These are phyloP conservation scores for Gymnopilus junonius DNA, from an alignment of 768 basidiomycete species.

Conservation along the genomic window DNA sequence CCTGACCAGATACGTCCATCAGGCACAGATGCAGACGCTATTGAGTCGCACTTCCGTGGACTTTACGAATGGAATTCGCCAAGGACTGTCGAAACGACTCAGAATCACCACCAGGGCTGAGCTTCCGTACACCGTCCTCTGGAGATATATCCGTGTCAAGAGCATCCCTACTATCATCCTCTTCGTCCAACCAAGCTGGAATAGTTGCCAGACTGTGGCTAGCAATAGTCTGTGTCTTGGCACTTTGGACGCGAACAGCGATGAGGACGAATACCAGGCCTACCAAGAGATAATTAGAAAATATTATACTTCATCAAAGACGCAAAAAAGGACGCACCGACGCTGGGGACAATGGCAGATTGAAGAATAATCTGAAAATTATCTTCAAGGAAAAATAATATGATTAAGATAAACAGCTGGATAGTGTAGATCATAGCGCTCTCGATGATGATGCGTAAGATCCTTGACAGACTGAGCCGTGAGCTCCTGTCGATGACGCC, in stretches of 20 bases:
- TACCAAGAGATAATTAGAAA: neutral
- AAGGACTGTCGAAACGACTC: slow-evolving; percentile 8
- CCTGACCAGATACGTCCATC: neutral
- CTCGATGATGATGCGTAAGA: slow-evolving; percentile 22
- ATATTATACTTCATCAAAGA: neutral
- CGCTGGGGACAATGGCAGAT: slow-evolving; percentile 26
- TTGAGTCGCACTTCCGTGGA: slow-evolving; percentile 3
- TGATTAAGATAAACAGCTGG: slow-evolving; percentile 26
- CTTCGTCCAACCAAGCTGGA: slow-evolving; percentile 15
- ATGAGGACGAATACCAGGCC: slow-evolving; percentile 28
- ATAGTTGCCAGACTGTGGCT: slow-evolving; percentile 13
- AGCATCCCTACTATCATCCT: slow-evolving; percentile 10
- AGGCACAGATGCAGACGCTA: neutral
- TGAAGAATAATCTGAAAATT: slow-evolving; percentile 24
- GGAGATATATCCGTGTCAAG: slow-evolving; percentile 1
- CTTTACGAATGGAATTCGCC: slow-evolving; percentile 2
- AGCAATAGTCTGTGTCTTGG: slow-evolving; percentile 5
- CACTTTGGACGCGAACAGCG: slow-evolving; percentile 22
- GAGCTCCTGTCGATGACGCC: slow-evolving; percentile 20
- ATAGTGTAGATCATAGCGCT: slow-evolving; percentile 29
- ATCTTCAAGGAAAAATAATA: slow-evolving; percentile 19
- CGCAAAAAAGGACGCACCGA: slow-evolving; percentile 14
- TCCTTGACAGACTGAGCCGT: slow-evolving; percentile 9
- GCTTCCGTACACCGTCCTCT: slow-evolving; percentile 5
- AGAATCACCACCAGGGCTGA: neutral